Base-by-base conservation (phyloP, 129 eudicot species). In the Sambucus nigra region DNA sequence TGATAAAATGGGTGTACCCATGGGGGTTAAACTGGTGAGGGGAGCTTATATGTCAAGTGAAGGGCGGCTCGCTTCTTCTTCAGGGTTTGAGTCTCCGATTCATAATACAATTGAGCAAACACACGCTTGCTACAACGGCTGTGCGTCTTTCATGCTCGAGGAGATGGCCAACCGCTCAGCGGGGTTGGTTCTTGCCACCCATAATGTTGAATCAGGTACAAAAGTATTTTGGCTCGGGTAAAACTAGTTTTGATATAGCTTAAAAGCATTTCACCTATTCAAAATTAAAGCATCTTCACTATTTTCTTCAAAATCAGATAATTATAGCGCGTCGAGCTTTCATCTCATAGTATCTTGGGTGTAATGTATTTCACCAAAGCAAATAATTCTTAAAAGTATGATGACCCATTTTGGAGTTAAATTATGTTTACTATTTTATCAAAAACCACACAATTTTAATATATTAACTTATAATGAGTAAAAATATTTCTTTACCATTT, bases 41-140 rank as follows among this genome's bases (percentile, higher is more conserved):
- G 99, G 99, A 1, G 99, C 99, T 12, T 92, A 92, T 45, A 79
- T 92, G 91, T 67, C 80, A 21, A 73, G 79, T 25, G 99, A 92
- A 38, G 60, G 65, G 12, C 45, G 68, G n/a, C 20, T 86, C 19
- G 99, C 99, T 25, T 28, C 64, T 55, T 67, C 80, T 14, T 59
- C 77, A 38, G 94, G 84, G 9, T 76, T 64, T 2, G 71, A 86
- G 21, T 86, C 99, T 4, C 99, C 99, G 2, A 69, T 92, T 50
- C 96, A 92, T 15, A 57, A 82, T 21, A 63, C 66, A 14, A 80
- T 92, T 12, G 33, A 57, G 5, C 67, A 70, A 4, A 86, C 99
- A 1, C 99, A 86, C 42, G 69, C 58, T 26, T 86, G 87, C 59
- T 92, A 68, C 73, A 70, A 86, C 25, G 70, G 57, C 0, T 92